A percentile compares a stretch with the other conserved stretches of the same genome.
Evolutionary conservation across 345 rosid species (phyloP).

Genomic region (Fremontodendron californicum): DNA sequence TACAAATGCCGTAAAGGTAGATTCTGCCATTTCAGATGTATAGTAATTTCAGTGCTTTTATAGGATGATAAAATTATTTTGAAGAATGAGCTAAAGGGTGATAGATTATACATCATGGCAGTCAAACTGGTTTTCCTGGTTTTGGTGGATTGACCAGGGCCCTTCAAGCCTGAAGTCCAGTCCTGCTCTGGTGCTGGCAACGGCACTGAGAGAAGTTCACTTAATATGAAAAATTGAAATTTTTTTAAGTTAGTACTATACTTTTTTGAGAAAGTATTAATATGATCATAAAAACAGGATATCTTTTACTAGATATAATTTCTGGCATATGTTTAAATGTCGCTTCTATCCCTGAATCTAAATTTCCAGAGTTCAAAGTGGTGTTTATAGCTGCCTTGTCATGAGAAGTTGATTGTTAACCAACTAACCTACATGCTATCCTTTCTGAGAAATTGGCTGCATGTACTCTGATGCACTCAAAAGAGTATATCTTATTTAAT

Average conservation of each 20-base stretch:
- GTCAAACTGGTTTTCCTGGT: neutral
- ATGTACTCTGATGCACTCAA: no score
- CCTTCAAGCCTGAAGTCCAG: neutral
- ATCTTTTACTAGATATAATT: neutral
- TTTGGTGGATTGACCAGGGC: neutral
- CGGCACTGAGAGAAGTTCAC: neutral
- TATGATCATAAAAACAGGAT: neutral
- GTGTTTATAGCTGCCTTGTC: neutral
- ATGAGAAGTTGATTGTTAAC: neutral
- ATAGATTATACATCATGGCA: neutral
- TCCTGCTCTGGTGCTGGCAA: neutral
- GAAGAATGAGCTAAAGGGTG: neutral
- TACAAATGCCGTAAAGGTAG: slow-evolving; percentile 64
- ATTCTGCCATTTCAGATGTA: neutral
- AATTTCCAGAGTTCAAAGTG: neutral
- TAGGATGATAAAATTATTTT: neutral
- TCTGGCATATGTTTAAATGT: neutral
- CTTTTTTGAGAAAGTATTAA: neutral
- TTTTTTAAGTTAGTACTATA: neutral
- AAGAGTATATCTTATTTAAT: no score
- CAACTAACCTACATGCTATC: neutral
- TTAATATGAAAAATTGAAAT: neutral
- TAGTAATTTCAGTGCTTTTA: neutral
- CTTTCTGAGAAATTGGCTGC: neutral
- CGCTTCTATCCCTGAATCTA: neutral